These are phyloP conservation scores for Entonaema liquescens DNA, from an alignment of 495 filamentous ascomycete species.

Conservation along the genomic window DNA sequence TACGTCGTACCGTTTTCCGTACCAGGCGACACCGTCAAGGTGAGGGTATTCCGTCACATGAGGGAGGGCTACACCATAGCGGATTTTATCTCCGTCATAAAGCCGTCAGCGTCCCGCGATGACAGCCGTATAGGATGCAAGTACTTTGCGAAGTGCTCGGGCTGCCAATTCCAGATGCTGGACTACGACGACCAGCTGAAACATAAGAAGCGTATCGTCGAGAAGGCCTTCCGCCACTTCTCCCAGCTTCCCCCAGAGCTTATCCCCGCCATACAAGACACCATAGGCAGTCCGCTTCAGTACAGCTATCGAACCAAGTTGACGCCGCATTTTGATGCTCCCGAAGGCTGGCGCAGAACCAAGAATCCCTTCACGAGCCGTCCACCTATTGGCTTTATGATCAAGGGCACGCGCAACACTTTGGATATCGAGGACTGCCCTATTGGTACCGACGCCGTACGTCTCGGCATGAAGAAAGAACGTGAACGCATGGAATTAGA, in stretches of 20 bases:
- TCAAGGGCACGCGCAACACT: conserved; percentile 73
- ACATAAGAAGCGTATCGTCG: conserved; percentile 85
- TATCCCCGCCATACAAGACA: conserved; percentile 79
- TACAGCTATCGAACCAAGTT: conserved; percentile 96
- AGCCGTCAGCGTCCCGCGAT: conserved; percentile 77
- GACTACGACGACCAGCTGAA: conserved; percentile 84
- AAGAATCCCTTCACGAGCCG: conserved; percentile 61
- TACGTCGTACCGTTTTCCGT: conserved; percentile 87
- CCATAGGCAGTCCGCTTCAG: conserved; percentile 86
- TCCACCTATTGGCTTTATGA: conserved; percentile 90
- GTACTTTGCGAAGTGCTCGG: conserved; percentile 88
- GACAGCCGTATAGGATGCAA: conserved; percentile 78
- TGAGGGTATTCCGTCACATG: conserved; percentile 78
- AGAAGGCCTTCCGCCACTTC: conserved; percentile 93
- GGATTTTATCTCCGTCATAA: conserved; percentile 81
- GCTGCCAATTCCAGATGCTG: conserved; percentile 98
- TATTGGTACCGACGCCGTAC: conserved; percentile 86
- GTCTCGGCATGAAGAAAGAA: conserved; percentile 77
- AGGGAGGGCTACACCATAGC: conserved; percentile 71
- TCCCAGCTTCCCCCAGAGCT: conserved; percentile 78
- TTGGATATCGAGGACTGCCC: conserved; percentile 98
- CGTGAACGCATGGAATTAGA: conserved; percentile 74
- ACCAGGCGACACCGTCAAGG: conserved; percentile 82
- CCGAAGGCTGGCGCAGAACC: conserved; percentile 53
- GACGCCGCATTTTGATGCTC: conserved; percentile 91